phyloP scores from a whole-genome alignment of 257 asterid genomes.

The Scutellaria galericulata region DNA sequence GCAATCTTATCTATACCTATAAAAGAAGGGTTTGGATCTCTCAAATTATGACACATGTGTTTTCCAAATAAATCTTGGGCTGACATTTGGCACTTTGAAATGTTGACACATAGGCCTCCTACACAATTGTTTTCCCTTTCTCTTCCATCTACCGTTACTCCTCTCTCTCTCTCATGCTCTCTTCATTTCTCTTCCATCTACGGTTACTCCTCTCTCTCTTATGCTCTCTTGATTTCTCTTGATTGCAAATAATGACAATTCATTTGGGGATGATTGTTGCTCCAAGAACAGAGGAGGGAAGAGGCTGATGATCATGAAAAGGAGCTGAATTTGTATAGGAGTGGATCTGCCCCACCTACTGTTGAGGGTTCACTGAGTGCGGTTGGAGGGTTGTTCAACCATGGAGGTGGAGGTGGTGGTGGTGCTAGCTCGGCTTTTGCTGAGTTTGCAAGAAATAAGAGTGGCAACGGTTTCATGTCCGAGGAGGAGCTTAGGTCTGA shows the following conservation, averaged over 20 bases:
- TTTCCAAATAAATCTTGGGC: too few species aligned
- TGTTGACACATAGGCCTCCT: too few species aligned
- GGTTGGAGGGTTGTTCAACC: constrained; percentile 81
- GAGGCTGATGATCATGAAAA: constrained; percentile 85
- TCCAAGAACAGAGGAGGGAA: constrained; percentile 75
- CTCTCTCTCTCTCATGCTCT: too few species aligned
- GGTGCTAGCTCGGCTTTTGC: constrained; percentile 47
- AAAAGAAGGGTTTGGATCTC: too few species aligned
- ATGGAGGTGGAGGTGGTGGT: constrained; percentile 39
- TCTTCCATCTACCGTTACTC: too few species aligned
- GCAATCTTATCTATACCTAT: too few species aligned
- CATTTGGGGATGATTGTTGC: constrained; percentile 78
- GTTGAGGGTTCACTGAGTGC: constrained; percentile 96
- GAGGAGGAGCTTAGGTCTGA: constrained; percentile 98
- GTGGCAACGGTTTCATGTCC: constrained; percentile 67
- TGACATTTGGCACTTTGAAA: too few species aligned
- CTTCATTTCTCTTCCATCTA: too few species aligned
- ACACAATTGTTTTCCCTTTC: too few species aligned
- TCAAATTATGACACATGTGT: too few species aligned
- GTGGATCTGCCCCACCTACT: constrained; percentile 99
- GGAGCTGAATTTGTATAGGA: constrained; percentile 91
- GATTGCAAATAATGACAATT: constrained; percentile 70
- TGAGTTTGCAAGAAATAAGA: constrained; percentile 63
- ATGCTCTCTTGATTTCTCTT: too few species aligned
- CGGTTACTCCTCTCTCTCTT: too few species aligned